phyloP scores from a whole-genome alignment of 257 asterid species.

The Solanum tacnaense region DNA sequence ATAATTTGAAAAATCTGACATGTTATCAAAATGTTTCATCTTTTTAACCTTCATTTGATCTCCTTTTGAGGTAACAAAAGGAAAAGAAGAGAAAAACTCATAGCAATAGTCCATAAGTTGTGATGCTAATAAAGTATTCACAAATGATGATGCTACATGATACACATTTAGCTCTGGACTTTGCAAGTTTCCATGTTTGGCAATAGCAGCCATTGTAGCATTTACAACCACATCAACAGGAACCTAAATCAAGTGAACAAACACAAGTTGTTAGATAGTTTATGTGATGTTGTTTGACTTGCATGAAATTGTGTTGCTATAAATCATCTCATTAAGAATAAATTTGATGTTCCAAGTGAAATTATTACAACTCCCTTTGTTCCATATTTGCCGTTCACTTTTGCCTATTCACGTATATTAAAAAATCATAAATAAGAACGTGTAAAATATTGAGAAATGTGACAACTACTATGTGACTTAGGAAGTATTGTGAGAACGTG shows the following conservation, averaged over 20 bases:
- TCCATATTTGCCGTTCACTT: no score
- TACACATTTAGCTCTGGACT: not conserved
- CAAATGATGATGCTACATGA: not conserved
- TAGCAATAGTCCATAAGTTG: slow-evolving; percentile 12
- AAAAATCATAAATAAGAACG: no score
- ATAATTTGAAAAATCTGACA: not conserved
- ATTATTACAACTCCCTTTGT: no score
- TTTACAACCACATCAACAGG: slow-evolving; percentile 34
- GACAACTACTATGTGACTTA: no score
- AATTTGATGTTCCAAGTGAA: not conserved
- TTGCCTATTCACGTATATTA: no score
- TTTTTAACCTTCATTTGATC: not conserved
- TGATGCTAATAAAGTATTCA: not conserved
- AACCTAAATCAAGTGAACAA: slow-evolving; percentile 8
- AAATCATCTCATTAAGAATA: not conserved
- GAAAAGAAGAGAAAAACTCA: slow-evolving; percentile 11
- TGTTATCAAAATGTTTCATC: not conserved
- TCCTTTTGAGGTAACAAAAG: not conserved
- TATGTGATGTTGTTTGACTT: not conserved
- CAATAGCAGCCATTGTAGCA: slow-evolving; percentile 26
- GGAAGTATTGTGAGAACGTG: no score
- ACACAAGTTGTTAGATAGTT: not conserved
- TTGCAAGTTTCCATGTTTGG: slow-evolving; percentile 16
- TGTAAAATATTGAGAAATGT: no score
- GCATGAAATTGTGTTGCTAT: no score